Evolutionary conservation across 2,329 filamentous ascomycete species (phyloP).

Genomic region (Cladosporium halotolerans): DNA sequence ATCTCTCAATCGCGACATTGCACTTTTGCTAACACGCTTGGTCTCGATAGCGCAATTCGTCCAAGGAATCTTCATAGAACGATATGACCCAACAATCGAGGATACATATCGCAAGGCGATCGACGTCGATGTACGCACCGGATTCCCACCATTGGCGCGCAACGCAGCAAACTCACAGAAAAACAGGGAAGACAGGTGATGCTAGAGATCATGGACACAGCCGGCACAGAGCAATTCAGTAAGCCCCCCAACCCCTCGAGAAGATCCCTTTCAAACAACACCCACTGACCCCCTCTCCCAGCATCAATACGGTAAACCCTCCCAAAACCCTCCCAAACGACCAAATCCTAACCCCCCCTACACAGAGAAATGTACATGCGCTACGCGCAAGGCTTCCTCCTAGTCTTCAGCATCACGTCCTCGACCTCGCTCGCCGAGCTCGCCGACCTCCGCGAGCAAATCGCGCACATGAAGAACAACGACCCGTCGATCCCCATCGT

Average conservation of each 20-base stretch:
- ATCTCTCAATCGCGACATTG: background rate
- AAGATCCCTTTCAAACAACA: background rate
- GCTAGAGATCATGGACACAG: slow-evolving; percentile 86
- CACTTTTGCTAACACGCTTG: background rate
- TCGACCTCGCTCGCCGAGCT: slow-evolving; percentile 77
- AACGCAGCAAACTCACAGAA: background rate
- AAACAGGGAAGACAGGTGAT: slow-evolving; percentile 81
- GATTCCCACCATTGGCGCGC: slow-evolving; percentile 20
- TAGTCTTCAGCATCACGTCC: slow-evolving; percentile 89
- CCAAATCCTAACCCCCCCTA: slow-evolving; percentile 4
- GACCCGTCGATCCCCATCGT: slow-evolving; percentile 62
- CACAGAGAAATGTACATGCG: slow-evolving; percentile 82
- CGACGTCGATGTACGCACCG: slow-evolving; percentile 68
- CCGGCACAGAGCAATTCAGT: slow-evolving; percentile 91
- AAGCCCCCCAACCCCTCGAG: slow-evolving; percentile 35
- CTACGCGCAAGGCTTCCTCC: slow-evolving; percentile 81
- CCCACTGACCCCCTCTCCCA: slow-evolving; percentile 12
- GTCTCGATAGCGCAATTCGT: slow-evolving; percentile 71
- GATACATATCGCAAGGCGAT: slow-evolving; percentile 56
- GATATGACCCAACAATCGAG: slow-evolving; percentile 58
- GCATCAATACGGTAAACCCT: slow-evolving; percentile 19
- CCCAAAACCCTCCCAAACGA: background rate
- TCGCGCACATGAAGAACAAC: slow-evolving; percentile 85
- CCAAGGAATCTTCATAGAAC: slow-evolving; percentile 88
- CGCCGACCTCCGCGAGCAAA: slow-evolving; percentile 75